phyloP scores from a whole-genome alignment of 108 stramenopile species.

The Fragilaria radians region DNA sequence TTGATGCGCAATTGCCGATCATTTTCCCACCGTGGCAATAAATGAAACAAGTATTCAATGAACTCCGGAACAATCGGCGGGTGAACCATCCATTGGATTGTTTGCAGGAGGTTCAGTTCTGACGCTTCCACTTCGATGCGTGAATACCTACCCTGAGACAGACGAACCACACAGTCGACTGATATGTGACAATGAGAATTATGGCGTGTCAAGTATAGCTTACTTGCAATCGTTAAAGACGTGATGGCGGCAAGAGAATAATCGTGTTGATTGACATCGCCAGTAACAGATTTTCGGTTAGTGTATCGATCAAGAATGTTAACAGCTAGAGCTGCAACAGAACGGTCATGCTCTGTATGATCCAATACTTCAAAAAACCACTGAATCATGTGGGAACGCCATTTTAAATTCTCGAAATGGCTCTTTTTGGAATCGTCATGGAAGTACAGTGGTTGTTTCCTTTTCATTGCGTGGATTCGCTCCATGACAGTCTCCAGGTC shows the following conservation, averaged over 20 bases:
- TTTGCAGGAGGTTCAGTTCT: not conserved
- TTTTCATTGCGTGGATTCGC: not conserved
- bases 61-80: not conserved
- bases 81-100: not conserved
- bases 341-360: slow-evolving; percentile 1
- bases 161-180: not conserved
- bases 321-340: not conserved
- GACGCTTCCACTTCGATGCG: not conserved
- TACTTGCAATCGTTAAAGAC: not conserved
- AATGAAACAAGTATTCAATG: not conserved
- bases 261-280: not conserved
- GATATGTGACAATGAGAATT: not conserved
- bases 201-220: not conserved
- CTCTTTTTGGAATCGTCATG: not conserved
- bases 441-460: not conserved
- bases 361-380: not conserved
- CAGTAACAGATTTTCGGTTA: not conserved
- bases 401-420: not conserved
- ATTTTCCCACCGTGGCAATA: not conserved
- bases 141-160: not conserved
- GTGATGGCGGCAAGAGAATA: not conserved
- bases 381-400: not conserved
- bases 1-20: not conserved
- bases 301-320: not conserved
- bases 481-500: not conserved